phyloP scores from a whole-genome alignment of 164 flowering plant species.

The Kalanchoe fedtschenkoi region DNA sequence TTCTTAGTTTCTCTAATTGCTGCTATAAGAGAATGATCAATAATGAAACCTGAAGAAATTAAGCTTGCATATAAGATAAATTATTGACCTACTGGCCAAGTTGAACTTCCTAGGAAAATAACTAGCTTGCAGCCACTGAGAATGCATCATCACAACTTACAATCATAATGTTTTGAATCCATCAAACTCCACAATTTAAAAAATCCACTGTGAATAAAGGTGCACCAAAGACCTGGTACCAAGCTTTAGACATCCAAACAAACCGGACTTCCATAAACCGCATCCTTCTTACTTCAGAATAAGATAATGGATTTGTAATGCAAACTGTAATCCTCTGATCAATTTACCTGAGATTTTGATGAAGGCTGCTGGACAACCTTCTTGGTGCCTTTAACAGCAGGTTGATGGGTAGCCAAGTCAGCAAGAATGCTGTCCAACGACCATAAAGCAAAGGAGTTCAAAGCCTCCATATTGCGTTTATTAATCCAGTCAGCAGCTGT shows the following conservation, averaged over 20 bases:
- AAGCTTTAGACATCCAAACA: neutral
- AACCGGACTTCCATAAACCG: neutral
- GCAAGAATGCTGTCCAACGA: constrained; percentile 55
- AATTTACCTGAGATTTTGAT: constrained; percentile 74
- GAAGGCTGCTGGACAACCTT: constrained; percentile 48
- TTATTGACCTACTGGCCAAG: neutral
- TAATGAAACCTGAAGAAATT: neutral
- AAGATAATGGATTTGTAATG: no score
- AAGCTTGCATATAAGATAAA: neutral
- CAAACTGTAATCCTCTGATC: neutral
- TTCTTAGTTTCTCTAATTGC: no score
- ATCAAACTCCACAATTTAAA: neutral
- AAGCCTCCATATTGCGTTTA: constrained; percentile 47
- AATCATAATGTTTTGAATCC: neutral
- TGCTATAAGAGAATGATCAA: neutral
- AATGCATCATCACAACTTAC: neutral
- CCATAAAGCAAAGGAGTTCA: constrained; percentile 63
- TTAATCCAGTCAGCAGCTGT: constrained; percentile 83
- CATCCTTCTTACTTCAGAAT: no score
- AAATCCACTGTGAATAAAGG: neutral
- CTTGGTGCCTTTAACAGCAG: constrained; percentile 54
- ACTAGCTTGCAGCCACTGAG: neutral
- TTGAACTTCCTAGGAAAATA: neutral
- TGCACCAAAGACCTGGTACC: neutral
- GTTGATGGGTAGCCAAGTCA: constrained; percentile 54